Percentiles rank a stretch among this genome's conserved stretches.
Evolutionary conservation across 371 early-diverging fungal species (phyloP).

Genomic region (Circinella minor): DNA sequence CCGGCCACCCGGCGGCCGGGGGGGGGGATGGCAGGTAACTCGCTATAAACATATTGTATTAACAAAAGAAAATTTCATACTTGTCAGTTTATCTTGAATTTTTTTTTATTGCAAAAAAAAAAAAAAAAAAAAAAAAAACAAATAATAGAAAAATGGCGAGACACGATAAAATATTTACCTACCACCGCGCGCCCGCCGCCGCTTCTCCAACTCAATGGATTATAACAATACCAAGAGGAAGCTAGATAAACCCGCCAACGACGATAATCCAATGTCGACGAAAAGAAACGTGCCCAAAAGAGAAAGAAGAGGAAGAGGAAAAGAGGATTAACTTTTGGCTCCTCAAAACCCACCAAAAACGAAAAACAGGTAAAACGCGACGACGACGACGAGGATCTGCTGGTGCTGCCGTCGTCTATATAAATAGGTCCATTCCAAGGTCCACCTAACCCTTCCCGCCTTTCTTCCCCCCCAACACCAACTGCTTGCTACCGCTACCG

Average conservation of each 20-base stretch:
- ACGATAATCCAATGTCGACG: background rate
- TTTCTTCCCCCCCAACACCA: too few relatives aligned
- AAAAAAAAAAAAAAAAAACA: background rate
- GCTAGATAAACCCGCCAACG: background rate
- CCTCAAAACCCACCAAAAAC: background rate
- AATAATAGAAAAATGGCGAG: background rate
- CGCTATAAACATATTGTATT: slow-evolving; percentile 15
- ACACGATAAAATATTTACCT: slow-evolving; percentile 16
- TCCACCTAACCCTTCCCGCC: background rate
- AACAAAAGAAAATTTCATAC: too few relatives aligned
- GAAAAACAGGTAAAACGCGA: slow-evolving; percentile 2
- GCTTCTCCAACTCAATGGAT: too few relatives aligned
- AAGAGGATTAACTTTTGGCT: background rate
- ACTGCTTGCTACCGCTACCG: too few relatives aligned
- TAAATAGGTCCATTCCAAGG: background rate
- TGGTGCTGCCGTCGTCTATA: slow-evolving; percentile 27
- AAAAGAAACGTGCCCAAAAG: background rate
- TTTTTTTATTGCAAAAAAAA: too few relatives aligned
- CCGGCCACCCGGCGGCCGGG: background rate
- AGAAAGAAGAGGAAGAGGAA: slow-evolving; percentile 5
- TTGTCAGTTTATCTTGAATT: too few relatives aligned
- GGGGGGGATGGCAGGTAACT: slow-evolving; percentile 38
- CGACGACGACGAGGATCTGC: slow-evolving; percentile 18
- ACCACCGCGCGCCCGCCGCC: slow-evolving; percentile 21
- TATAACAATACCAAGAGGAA: background rate